Evolutionary conservation across 805 yeast genomes (phyloP).

Genomic region (Candida succiphila): DNA sequence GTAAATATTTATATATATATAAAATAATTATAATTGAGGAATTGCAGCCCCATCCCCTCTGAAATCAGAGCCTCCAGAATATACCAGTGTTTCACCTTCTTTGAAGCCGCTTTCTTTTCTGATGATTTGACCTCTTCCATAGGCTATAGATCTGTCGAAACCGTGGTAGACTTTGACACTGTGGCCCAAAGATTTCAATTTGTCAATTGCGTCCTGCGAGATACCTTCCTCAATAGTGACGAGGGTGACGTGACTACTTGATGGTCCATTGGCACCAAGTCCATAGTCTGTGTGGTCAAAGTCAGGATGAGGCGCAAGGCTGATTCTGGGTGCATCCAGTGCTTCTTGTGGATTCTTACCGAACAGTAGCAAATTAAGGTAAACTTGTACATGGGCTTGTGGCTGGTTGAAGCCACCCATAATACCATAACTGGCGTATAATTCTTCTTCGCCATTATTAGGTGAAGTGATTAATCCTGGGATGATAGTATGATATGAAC

Average conservation of each 20-base stretch:
- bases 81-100: conserved; percentile 27
- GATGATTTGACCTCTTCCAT: conserved; percentile 70
- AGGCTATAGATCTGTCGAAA: conserved; percentile 20
- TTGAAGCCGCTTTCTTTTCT: conserved; percentile 26
- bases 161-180: conserved; percentile 34
- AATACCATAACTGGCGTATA: conserved; percentile 69
- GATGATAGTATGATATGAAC: conserved; percentile 77
- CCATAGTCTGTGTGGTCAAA: conserved; percentile 37
- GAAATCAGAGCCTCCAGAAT: conserved; percentile 67
- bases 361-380: conserved; percentile 52
- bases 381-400: conserved; percentile 75
- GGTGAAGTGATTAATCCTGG: conserved; percentile 66
- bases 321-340: conserved; percentile 66
- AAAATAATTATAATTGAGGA: conserved; percentile 19
- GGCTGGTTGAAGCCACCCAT: conserved; percentile 90
- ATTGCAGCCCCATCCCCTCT: conserved; percentile 81
- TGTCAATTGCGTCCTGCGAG: conserved; percentile 30
- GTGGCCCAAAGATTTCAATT: conserved; percentile 48
- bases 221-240: conserved; percentile 63
- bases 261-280: conserved; percentile 56
- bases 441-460: conserved; percentile 20
- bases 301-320: conserved; percentile 44
- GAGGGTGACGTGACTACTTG: conserved; percentile 44
- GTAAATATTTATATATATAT: no score
- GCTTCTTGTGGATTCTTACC: conserved; percentile 65